A percentile compares a stretch with the other conserved stretches of the same genome.
Conservation (phyloP, 306 rosid genomes). For the Medicago ruthenica region DNA sequence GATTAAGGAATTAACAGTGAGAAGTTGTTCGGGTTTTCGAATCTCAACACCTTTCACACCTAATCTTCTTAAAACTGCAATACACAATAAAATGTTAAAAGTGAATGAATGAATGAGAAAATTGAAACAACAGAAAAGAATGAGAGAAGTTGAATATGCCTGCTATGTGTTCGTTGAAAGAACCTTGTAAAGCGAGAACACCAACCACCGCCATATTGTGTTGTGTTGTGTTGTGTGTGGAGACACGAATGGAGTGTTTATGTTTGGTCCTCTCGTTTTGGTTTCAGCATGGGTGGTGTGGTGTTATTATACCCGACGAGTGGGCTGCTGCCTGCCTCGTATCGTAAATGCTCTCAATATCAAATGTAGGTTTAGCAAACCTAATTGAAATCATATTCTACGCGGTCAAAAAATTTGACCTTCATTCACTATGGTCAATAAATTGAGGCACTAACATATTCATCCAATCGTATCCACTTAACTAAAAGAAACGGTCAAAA, state of each 20-base stretch:
- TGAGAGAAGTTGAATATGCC: conserved; percentile 44
- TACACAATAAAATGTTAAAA: neutral
- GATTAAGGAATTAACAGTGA: conserved; percentile 68
- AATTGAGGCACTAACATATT: too few relatives aligned
- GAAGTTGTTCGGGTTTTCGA: conserved; percentile 92
- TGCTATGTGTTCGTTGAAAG: conserved; percentile 93
- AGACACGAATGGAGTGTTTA: too few relatives aligned
- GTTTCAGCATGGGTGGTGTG: neutral
- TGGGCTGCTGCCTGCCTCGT: too few relatives aligned
- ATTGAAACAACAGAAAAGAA: neutral
- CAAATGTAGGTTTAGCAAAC: too few relatives aligned
- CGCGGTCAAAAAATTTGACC: too few relatives aligned
- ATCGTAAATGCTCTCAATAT: too few relatives aligned
- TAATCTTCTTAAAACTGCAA: conserved; percentile 78
- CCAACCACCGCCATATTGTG: conserved; percentile 76
- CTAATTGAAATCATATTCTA: too few relatives aligned
- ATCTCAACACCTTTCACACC: conserved; percentile 89
- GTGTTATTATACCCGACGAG: neutral
- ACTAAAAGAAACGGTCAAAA: too few relatives aligned
- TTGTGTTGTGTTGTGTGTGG: too few relatives aligned
- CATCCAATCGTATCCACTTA: too few relatives aligned
- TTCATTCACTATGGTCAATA: too few relatives aligned
- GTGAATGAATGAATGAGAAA: neutral
- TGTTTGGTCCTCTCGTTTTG: conserved; percentile 43
- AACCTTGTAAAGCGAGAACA: conserved; percentile 94